phyloP scores from a whole-genome alignment of 1,139 yeast species.

The Blastobotrys capitulatus region DNA sequence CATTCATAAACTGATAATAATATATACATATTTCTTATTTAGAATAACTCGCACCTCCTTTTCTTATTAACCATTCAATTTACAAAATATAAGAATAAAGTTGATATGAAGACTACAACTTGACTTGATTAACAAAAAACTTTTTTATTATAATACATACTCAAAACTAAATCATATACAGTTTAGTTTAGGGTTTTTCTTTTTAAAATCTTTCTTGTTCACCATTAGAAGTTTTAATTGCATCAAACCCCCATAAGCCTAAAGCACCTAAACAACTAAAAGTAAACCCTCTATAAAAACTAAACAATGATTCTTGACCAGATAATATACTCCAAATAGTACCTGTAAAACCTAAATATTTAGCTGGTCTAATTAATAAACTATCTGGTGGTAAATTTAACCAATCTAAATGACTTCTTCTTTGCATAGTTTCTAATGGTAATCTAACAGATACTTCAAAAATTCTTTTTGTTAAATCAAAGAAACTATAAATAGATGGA shows the following conservation, averaged over 20 bases:
- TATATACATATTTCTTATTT: too few relatives aligned
- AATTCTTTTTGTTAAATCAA: slow-evolving; percentile 50
- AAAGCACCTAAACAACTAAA: slow-evolving; percentile 72
- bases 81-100: too few relatives aligned
- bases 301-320: slow-evolving; percentile 38
- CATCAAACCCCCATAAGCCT: slow-evolving; percentile 79
- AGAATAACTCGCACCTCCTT: too few relatives aligned
- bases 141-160: too few relatives aligned
- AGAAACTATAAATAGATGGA: slow-evolving; percentile 53
- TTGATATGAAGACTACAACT: too few relatives aligned
- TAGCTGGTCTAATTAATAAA: slow-evolving; percentile 32
- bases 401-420: slow-evolving; percentile 76
- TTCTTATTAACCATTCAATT: too few relatives aligned
- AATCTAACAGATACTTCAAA: slow-evolving; percentile 68
- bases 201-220: slow-evolving; percentile 30
- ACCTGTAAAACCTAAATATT: slow-evolving; percentile 46
- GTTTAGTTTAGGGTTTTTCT: too few relatives aligned
- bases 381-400: slow-evolving; percentile 32
- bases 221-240: slow-evolving; percentile 48
- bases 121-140: too few relatives aligned
- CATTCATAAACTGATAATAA: too few relatives aligned
- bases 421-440: slow-evolving; percentile 80
- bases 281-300: slow-evolving; percentile 86
- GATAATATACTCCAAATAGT: slow-evolving; percentile 45
- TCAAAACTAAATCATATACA: too few relatives aligned